Percentiles rank a stretch among this genome's conserved stretches.
Evolutionary conservation across 495 filamentous ascomycete genomes (phyloP).

Genomic region (Talaromyces ruber): DNA sequence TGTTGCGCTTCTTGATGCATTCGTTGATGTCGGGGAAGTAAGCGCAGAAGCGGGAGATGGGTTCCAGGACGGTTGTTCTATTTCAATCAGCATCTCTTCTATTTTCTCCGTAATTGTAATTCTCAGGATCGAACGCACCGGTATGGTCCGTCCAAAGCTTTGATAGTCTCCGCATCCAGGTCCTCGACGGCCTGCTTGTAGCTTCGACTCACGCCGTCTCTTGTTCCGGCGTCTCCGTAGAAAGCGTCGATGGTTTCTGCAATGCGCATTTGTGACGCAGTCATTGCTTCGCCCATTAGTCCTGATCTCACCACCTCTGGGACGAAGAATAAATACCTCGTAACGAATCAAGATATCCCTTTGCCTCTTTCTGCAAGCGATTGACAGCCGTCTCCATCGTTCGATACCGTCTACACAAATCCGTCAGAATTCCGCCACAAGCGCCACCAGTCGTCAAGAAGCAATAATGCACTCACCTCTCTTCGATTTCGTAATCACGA

Average conservation of each 20-base stretch:
- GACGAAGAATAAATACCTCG: conserved; percentile 46
- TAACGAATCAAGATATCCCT: conserved; percentile 91
- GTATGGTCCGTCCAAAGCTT: conserved; percentile 96
- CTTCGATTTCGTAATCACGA: conserved; percentile 97
- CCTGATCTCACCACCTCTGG: neutral
- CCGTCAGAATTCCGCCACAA: neutral
- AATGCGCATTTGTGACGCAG: conserved; percentile 97
- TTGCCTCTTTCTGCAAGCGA: conserved; percentile 92
- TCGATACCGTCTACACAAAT: conserved; percentile 62
- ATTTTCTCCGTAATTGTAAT: neutral
- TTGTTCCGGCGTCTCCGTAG: conserved; percentile 91
- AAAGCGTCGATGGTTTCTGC: conserved; percentile 99
- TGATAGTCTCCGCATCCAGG: conserved; percentile 95
- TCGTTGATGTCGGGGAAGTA: conserved; percentile 99
- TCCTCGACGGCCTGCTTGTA: conserved; percentile 99
- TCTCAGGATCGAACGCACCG: conserved; percentile 37
- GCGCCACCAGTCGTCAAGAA: neutral
- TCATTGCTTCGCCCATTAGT: conserved; percentile 64
- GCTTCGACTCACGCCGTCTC: conserved; percentile 86
- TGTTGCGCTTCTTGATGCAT: conserved; percentile 97
- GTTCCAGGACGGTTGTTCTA: conserved; percentile 87
- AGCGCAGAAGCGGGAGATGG: conserved; percentile 89
- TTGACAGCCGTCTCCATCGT: conserved; percentile 92
- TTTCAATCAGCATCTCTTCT: neutral
- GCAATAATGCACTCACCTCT: conserved; percentile 52